These are phyloP conservation scores for Leptographium galeiforme DNA, from an alignment of 2,329 filamentous ascomycete species.

Conservation along the genomic window DNA sequence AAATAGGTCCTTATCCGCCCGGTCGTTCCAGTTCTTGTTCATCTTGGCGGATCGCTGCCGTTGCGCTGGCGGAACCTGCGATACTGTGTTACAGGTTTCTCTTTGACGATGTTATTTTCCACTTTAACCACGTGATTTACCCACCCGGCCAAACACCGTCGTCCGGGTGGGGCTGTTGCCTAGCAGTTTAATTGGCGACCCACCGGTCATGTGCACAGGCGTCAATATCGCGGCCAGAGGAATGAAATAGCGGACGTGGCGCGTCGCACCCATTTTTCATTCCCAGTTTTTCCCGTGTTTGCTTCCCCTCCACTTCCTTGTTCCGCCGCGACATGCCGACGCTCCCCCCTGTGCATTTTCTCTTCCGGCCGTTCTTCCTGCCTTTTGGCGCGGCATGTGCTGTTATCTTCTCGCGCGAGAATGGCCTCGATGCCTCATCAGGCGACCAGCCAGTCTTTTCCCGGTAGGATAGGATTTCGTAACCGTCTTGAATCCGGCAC, in stretches of 20 bases:
- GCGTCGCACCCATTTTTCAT: not conserved
- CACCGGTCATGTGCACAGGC: constrained; percentile 15
- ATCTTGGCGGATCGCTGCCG: constrained; percentile 18
- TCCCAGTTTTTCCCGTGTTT: not conserved
- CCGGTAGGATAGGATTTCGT: no score
- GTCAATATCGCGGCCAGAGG: constrained; percentile 12
- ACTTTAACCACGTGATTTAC: not conserved
- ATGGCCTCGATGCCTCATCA: not conserved
- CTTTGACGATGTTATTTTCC: not conserved
- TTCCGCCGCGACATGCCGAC: not conserved
- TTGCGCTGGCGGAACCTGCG: not conserved
- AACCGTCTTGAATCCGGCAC: no score
- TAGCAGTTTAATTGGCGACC: not conserved
- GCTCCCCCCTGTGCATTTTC: not conserved
- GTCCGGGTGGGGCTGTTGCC: not conserved
- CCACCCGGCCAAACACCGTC: not conserved
- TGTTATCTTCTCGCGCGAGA: no score
- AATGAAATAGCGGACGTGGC: not conserved
- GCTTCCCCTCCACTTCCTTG: not conserved
- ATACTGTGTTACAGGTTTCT: no score
- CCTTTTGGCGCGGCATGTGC: not conserved
- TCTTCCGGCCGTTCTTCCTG: not conserved
- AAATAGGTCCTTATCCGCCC: constrained; percentile 49
- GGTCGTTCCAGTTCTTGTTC: constrained; percentile 48
- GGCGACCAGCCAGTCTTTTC: not conserved